These are phyloP conservation scores for Paecilomyces variotii DNA, from an alignment of 2,329 filamentous ascomycete species.

Conservation along the genomic window DNA sequence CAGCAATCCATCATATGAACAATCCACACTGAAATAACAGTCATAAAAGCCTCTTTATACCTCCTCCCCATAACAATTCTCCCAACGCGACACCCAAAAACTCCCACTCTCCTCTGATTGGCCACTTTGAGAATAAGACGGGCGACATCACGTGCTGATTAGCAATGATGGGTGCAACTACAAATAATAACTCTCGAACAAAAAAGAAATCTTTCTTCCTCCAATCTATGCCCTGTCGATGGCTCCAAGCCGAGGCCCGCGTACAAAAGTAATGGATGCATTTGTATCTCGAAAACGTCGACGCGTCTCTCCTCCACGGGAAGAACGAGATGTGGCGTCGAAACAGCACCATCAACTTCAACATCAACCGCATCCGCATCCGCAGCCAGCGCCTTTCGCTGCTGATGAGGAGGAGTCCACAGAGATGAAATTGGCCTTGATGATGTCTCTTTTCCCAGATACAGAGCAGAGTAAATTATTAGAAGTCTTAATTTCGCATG, in stretches of 20 bases:
- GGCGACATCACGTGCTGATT: conserved; percentile 20
- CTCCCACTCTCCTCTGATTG: conserved; percentile 15
- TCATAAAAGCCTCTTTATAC: no score
- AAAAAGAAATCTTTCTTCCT: not conserved
- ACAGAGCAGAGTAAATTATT: conserved; percentile 60
- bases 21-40: no score
- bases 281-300: conserved; percentile 31
- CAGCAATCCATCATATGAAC: no score
- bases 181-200: not conserved
- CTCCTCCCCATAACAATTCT: not conserved
- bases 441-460: conserved; percentile 66
- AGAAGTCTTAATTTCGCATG: conserved; percentile 67
- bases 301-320: conserved; percentile 11
- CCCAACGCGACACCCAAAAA: not conserved
- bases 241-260: conserved; percentile 12
- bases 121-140: conserved; percentile 15
- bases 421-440: conserved; percentile 77
- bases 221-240: conserved; percentile 3
- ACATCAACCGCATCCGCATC: not conserved
- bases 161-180: not conserved
- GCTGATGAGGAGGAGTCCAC: conserved; percentile 71
- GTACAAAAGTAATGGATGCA: conserved; percentile 26
- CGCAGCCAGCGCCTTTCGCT: not conserved
- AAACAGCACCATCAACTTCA: not conserved
- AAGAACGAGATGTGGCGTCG: conserved; percentile 1